These are phyloP conservation scores for Karstenula rhodostoma DNA, from an alignment of 2,329 filamentous ascomycete genomes.

Conservation along the genomic window DNA sequence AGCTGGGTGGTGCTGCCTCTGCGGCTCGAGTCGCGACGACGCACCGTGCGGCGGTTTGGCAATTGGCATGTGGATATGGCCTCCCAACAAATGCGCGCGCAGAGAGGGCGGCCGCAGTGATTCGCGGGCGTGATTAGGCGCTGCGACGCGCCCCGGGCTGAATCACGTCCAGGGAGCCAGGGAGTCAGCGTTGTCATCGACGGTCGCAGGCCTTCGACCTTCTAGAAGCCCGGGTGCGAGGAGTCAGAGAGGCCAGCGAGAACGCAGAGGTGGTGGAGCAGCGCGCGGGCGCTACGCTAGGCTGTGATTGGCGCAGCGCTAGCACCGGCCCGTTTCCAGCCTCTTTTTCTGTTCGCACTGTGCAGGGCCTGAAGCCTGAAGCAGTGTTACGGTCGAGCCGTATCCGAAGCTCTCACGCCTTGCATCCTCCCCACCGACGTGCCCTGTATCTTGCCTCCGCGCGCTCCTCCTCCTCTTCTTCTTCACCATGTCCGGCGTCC, in stretches of 20 bases:
- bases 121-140: constrained; percentile 2
- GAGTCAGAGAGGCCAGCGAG: constrained; percentile 4
- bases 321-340: constrained; percentile 29
- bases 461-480: constrained; percentile 27
- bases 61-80: constrained; percentile 3
- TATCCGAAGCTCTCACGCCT: constrained; percentile 22
- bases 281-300: constrained; percentile 5
- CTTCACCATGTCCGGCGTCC: constrained; percentile 41
- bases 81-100: constrained; percentile 9
- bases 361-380: constrained; percentile 8
- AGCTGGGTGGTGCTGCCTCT: constrained; percentile 5
- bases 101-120: not conserved
- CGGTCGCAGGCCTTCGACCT: constrained; percentile 1
- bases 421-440: constrained; percentile 20
- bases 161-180: not conserved
- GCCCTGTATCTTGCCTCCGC: constrained; percentile 20
- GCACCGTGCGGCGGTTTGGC: not conserved
- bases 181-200: no score
- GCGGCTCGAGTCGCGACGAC: not conserved
- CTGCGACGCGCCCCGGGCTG: constrained; percentile 8
- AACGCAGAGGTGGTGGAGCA: not conserved
- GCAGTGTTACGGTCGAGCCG: constrained; percentile 22
- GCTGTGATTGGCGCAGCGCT: constrained; percentile 1
- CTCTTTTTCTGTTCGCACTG: constrained; percentile 30
- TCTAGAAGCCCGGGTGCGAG: constrained; percentile 5